Evolutionary conservation across 2,329 filamentous ascomycete species (phyloP).

Genomic region (Penicillium frequentans): DNA sequence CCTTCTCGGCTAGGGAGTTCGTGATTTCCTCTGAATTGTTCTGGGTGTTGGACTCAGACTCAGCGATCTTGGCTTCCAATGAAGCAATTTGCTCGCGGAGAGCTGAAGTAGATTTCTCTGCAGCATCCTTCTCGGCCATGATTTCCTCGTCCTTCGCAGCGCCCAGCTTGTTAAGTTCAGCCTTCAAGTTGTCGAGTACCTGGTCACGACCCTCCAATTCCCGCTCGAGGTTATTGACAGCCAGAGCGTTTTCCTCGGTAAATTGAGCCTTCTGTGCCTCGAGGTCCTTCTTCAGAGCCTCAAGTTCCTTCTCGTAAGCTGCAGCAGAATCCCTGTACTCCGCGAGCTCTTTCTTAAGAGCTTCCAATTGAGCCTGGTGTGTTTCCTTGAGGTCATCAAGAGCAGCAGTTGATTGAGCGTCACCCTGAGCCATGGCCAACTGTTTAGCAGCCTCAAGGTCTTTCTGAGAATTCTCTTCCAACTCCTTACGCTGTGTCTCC

Average conservation of each 20-base stretch:
- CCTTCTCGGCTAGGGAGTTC: slow-evolving; percentile 35
- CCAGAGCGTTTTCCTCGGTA: slow-evolving; percentile 34
- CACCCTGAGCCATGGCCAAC: slow-evolving; percentile 35
- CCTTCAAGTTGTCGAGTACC: slow-evolving; percentile 40
- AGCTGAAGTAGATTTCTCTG: slow-evolving; percentile 26
- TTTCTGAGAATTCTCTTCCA: slow-evolving; percentile 37
- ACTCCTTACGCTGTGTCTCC: slow-evolving; percentile 36
- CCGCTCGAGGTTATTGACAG: slow-evolving; percentile 30
- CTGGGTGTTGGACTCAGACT: slow-evolving; percentile 30
- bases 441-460: slow-evolving; percentile 42
- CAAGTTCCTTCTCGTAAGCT: slow-evolving; percentile 30
- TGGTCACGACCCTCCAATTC: slow-evolving; percentile 38
- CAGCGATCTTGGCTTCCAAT: slow-evolving; percentile 36
- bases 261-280: slow-evolving; percentile 29
- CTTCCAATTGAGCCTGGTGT: slow-evolving; percentile 37
- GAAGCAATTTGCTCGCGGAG: slow-evolving; percentile 38
- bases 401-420: slow-evolving; percentile 34
- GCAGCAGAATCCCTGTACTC: slow-evolving; percentile 33
- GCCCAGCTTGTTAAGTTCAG: slow-evolving; percentile 37
- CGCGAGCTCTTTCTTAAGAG: slow-evolving; percentile 35
- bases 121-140: slow-evolving; percentile 34
- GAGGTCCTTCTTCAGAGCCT: slow-evolving; percentile 31
- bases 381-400: slow-evolving; percentile 39
- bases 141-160: slow-evolving; percentile 38
- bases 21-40: slow-evolving; percentile 25